Evolutionary conservation across 129 eudicot species (phyloP).

Genomic region (Centaurea solstitialis): DNA sequence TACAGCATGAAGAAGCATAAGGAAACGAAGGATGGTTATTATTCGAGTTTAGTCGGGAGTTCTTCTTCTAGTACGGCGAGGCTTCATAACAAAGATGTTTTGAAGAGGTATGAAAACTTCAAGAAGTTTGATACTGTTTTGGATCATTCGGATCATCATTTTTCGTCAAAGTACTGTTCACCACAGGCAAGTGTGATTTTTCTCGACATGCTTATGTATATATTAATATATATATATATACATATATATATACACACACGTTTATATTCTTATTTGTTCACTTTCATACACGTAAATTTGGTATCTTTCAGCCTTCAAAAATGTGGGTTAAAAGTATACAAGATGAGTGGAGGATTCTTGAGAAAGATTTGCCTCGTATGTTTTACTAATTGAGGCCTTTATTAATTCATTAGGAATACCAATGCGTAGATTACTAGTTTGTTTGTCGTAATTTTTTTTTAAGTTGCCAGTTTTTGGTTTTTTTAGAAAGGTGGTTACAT

Average conservation of each 20-base stretch:
- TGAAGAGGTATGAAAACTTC: conserved; percentile 46
- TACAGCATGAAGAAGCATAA: not conserved
- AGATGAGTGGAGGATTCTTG: conserved; percentile 89
- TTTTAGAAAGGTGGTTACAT: no score
- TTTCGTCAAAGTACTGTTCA: not conserved
- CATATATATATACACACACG: no score
- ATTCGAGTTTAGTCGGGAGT: conserved; percentile 16
- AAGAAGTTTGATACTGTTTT: conserved; percentile 77
- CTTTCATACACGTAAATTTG: not conserved
- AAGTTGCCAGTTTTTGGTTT: not conserved
- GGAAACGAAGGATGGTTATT: not conserved
- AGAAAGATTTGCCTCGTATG: conserved; percentile 80
- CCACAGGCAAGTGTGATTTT: conserved; percentile 55
- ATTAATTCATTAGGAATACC: not conserved
- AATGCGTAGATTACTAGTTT: not conserved
- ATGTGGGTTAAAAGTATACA: conserved; percentile 75
- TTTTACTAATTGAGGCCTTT: not conserved
- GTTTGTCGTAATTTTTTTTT: not conserved
- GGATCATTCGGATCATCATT: conserved; percentile 67
- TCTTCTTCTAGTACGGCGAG: conserved; percentile 14
- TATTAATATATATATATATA: no score
- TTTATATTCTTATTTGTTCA: not conserved
- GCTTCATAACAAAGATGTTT: conserved; percentile 35
- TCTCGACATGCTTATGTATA: no score
- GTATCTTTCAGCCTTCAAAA: conserved; percentile 56